These are phyloP conservation scores for Protea cynaroides DNA, from an alignment of 164 flowering plant species.

Conservation along the genomic window DNA sequence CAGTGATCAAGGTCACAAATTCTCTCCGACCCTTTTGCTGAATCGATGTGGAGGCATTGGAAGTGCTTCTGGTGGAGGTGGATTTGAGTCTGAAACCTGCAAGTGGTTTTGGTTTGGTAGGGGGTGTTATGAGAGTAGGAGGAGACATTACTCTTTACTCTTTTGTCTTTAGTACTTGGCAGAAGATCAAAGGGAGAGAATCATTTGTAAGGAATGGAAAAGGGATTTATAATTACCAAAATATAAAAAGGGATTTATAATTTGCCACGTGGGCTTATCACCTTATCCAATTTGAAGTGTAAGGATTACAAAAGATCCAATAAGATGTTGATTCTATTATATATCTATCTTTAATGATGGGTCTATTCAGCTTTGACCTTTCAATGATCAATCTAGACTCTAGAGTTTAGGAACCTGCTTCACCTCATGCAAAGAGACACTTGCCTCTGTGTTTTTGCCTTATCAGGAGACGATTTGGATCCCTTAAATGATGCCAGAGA, in stretches of 20 bases:
- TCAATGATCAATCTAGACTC: too few relatives aligned
- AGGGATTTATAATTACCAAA: conserved; percentile 14
- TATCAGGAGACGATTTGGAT: too few relatives aligned
- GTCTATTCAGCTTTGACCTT: too few relatives aligned
- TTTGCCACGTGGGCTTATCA: conserved; percentile 71
- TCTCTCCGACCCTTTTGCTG: conserved; percentile 33
- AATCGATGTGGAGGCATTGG: conserved; percentile 12
- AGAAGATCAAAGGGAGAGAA: background rate
- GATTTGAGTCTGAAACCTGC: conserved; percentile 26
- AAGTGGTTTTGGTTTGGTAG: conserved; percentile 40
- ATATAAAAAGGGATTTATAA: conserved; percentile 16
- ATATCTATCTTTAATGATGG: too few relatives aligned
- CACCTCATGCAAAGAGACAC: too few relatives aligned
- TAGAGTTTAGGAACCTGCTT: too few relatives aligned
- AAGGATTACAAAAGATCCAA: conserved; percentile 39
- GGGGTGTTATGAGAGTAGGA: conserved; percentile 61
- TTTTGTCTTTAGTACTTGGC: background rate
- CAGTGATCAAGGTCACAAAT: conserved; percentile 21
- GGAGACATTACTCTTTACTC: conserved; percentile 44
- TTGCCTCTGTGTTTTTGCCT: too few relatives aligned
- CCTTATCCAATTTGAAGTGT: conserved; percentile 51
- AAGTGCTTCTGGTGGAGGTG: conserved; percentile 9
- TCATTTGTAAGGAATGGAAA: conserved; percentile 5
- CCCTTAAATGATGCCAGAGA: too few relatives aligned
- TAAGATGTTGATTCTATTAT: background rate